A percentile compares a stretch with the other conserved stretches of the same genome.
These are phyloP conservation scores for Amanita fuliginea DNA, from an alignment of 768 basidiomycete species.

Conservation along the genomic window DNA sequence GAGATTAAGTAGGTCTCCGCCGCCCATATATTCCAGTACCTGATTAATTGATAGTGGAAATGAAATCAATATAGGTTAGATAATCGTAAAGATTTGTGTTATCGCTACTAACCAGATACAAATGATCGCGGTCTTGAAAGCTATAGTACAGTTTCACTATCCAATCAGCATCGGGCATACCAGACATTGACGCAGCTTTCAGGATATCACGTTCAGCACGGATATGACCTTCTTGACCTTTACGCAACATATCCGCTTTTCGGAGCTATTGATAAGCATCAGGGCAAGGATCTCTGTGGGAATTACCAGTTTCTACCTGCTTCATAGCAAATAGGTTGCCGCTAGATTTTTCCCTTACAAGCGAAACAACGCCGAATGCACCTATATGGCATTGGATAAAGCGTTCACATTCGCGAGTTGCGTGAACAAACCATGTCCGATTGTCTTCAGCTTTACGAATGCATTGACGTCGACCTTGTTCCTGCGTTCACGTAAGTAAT, in stretches of 20 bases:
- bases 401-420: constrained; percentile 8
- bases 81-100: constrained; percentile 10
- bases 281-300: not conserved
- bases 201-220: constrained; percentile 92
- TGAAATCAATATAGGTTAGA: constrained; percentile 37
- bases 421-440: constrained; percentile 69
- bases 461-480: constrained; percentile 75
- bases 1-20: constrained; percentile 92
- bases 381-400: constrained; percentile 34
- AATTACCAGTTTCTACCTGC: constrained; percentile 44
- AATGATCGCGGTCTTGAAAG: constrained; percentile 90
- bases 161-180: constrained; percentile 75
- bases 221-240: constrained; percentile 96
- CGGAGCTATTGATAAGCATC: constrained; percentile 41
- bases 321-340: constrained; percentile 93
- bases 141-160: constrained; percentile 90
- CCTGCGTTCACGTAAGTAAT: constrained; percentile 77
- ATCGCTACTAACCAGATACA: constrained; percentile 70
- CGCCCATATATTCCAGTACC: constrained; percentile 94
- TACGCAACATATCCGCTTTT: constrained; percentile 88
- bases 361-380: constrained; percentile 92
- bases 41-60: constrained; percentile 30
- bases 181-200: constrained; percentile 77
- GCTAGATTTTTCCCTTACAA: constrained; percentile 74
- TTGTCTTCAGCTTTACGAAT: constrained; percentile 85